Conservation (phyloP, 306 rosid species). For the Cicer judaicum region DNA sequence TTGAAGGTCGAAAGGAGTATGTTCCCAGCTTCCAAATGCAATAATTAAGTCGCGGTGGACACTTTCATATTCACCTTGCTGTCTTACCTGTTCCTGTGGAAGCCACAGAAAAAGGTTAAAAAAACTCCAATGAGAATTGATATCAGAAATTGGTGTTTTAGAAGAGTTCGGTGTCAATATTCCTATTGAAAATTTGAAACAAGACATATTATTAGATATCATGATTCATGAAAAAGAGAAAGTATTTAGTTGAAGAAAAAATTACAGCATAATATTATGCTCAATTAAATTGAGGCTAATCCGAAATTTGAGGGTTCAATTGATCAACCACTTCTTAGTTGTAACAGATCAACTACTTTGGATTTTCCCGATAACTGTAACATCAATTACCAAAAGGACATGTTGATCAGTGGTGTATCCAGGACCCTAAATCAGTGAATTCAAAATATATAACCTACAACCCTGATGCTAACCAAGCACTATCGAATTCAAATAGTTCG, state of each 20-base stretch:
- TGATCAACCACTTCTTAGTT: slow-evolving; percentile 9
- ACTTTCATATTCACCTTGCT: slow-evolving; percentile 74
- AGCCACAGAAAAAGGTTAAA: slow-evolving; percentile 34
- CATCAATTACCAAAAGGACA: slow-evolving; percentile 22
- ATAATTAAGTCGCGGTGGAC: slow-evolving; percentile 66
- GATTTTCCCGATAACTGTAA: slow-evolving; percentile 14
- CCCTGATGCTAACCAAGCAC: neutral
- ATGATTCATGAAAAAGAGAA: neutral
- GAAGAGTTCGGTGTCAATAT: slow-evolving; percentile 1
- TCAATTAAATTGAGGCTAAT: slow-evolving; percentile 10
- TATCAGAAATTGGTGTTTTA: slow-evolving; percentile 8
- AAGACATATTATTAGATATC: neutral
- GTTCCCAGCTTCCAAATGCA: slow-evolving; percentile 86
- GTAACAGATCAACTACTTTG: neutral
- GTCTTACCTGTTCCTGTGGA: slow-evolving; percentile 61
- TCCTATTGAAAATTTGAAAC: too few relatives aligned
- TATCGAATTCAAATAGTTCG: slow-evolving; percentile 9
- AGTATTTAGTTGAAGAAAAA: slow-evolving; percentile 3
- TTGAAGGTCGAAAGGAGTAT: slow-evolving; percentile 70
- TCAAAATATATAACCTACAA: too few relatives aligned
- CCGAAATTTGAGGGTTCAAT: slow-evolving; percentile 17
- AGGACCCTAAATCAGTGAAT: too few relatives aligned
- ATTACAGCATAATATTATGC: slow-evolving; percentile 12
- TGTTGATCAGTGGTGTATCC: too few relatives aligned
- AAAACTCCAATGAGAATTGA: neutral